phyloP scores from a whole-genome alignment of 2,329 filamentous ascomycete species.

The Neocucurbitaria cava region DNA sequence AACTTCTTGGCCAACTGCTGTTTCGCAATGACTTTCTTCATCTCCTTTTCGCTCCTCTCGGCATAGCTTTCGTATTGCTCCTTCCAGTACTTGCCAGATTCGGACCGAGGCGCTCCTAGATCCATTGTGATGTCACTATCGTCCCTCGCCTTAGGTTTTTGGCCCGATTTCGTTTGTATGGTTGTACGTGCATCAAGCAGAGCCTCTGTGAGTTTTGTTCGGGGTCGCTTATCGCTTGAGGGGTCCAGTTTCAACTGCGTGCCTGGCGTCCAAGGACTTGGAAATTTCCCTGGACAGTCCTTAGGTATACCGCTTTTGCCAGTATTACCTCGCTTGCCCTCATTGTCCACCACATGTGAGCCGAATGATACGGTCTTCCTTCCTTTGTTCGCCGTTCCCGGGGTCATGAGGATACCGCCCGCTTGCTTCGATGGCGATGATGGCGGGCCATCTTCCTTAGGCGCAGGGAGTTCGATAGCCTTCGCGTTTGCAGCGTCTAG shows the following conservation, averaged over 20 bases:
- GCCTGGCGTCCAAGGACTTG: slow-evolving; percentile 59
- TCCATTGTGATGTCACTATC: slow-evolving; percentile 72
- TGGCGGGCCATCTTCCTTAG: slow-evolving; percentile 26
- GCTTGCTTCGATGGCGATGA: slow-evolving; percentile 64
- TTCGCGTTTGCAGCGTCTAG: slow-evolving; percentile 34
- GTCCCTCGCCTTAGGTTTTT: slow-evolving; percentile 48
- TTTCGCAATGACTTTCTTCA: slow-evolving; percentile 79
- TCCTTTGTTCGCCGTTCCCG: slow-evolving; percentile 62
- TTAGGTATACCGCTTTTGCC: slow-evolving; percentile 57
- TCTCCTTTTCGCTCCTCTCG: slow-evolving; percentile 73
- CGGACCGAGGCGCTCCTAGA: slow-evolving; percentile 74
- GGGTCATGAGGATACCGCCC: slow-evolving; percentile 68
- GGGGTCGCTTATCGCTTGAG: slow-evolving; percentile 41
- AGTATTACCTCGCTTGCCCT: slow-evolving; percentile 56
- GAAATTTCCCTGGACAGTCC: slow-evolving; percentile 56
- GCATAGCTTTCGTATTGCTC: slow-evolving; percentile 77
- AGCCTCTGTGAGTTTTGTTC: slow-evolving; percentile 54
- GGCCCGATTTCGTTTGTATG: slow-evolving; percentile 35
- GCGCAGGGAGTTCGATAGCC: slow-evolving; percentile 22
- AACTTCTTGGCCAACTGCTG: slow-evolving; percentile 81
- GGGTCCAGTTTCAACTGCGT: slow-evolving; percentile 40
- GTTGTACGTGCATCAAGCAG: slow-evolving; percentile 55
- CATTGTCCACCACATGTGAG: slow-evolving; percentile 63
- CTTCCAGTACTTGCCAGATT: slow-evolving; percentile 83
- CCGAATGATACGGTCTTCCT: slow-evolving; percentile 69